A percentile compares a stretch with the other conserved stretches of the same genome.
Evolutionary conservation across 2,329 filamentous ascomycete genomes (phyloP).

Genomic region (Botrytis medusae): DNA sequence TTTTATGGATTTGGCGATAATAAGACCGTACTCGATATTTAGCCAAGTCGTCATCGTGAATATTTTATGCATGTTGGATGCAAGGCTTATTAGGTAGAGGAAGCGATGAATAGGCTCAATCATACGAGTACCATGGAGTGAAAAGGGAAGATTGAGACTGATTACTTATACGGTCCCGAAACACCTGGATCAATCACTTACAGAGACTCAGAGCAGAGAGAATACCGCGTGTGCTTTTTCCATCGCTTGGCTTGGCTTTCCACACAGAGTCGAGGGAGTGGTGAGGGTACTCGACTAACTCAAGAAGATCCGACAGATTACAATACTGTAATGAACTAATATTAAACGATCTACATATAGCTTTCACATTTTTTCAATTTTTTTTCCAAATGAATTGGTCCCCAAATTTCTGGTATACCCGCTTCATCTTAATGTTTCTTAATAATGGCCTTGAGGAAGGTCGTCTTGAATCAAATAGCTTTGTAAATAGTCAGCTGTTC

Average conservation of each 20-base stretch:
- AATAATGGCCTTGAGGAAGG: background rate
- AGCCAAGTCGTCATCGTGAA: slow-evolving; percentile 14
- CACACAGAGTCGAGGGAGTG: background rate
- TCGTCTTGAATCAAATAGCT: background rate
- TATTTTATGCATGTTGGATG: slow-evolving; percentile 11
- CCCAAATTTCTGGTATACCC: slow-evolving; percentile 2
- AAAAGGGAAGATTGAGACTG: slow-evolving; percentile 2
- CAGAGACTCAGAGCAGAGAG: background rate
- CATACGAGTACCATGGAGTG: background rate
- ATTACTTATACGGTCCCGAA: background rate
- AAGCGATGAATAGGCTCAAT: background rate
- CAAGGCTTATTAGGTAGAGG: background rate
- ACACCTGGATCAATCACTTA: background rate
- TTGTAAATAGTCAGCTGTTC: slow-evolving; percentile 8
- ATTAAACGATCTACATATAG: slow-evolving; percentile 18
- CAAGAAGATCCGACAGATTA: background rate
- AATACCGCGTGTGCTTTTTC: background rate
- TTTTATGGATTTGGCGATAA: slow-evolving; percentile 11
- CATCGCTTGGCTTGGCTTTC: slow-evolving; percentile 1
- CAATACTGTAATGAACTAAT: background rate
- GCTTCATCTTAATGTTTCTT: slow-evolving; percentile 11
- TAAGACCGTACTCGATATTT: slow-evolving; percentile 8
- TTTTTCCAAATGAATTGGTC: slow-evolving; percentile 6
- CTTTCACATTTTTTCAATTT: background rate
- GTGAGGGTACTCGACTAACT: background rate